These are phyloP conservation scores for Xylariaceae sp. DNA, from an alignment of 2,329 filamentous ascomycete species.

Conservation along the genomic window DNA sequence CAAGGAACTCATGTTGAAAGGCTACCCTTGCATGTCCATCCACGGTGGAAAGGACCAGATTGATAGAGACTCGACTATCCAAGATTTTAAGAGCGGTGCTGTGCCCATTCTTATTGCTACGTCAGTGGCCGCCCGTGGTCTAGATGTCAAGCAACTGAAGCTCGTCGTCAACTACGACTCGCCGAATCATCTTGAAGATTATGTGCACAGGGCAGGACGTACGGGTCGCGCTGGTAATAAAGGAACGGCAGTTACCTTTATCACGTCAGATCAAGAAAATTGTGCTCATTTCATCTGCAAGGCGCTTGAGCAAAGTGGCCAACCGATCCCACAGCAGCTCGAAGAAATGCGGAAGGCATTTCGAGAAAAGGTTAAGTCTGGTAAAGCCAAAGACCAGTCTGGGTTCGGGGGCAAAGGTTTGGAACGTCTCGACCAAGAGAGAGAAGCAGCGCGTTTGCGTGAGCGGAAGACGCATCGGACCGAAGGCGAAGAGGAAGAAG, in stretches of 20 bases:
- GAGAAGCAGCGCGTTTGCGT: slow-evolving; percentile 78
- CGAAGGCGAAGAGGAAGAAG: slow-evolving; percentile 78
- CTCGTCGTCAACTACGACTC: slow-evolving; percentile 94
- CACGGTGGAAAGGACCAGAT: slow-evolving; percentile 93
- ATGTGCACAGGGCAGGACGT: slow-evolving; percentile 89
- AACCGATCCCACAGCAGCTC: slow-evolving; percentile 69
- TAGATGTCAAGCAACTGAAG: slow-evolving; percentile 95
- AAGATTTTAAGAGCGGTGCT: slow-evolving; percentile 88
- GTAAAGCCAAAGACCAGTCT: slow-evolving; percentile 82
- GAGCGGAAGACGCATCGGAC: slow-evolving; percentile 89
- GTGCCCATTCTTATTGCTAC: slow-evolving; percentile 90
- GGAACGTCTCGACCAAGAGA: slow-evolving; percentile 85
- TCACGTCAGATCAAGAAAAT: slow-evolving; percentile 87
- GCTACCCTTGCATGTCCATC: slow-evolving; percentile 88
- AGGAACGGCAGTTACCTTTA: slow-evolving; percentile 89
- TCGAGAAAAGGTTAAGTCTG: slow-evolving; percentile 85
- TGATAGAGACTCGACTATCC: slow-evolving; percentile 86
- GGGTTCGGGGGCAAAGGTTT: slow-evolving; percentile 95
- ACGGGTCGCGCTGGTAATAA: slow-evolving; percentile 93
- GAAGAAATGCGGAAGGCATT: slow-evolving; percentile 68
- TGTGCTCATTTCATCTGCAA: slow-evolving; percentile 86
- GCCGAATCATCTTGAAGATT: slow-evolving; percentile 92
- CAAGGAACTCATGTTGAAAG: slow-evolving; percentile 74
- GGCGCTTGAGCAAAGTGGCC: slow-evolving; percentile 86
- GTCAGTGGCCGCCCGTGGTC: slow-evolving; percentile 87